A percentile compares a stretch with the other conserved stretches of the same genome.
phyloP scores from a whole-genome alignment of 2,329 filamentous ascomycete genomes.

The Trichoderma cornu-damae region DNA sequence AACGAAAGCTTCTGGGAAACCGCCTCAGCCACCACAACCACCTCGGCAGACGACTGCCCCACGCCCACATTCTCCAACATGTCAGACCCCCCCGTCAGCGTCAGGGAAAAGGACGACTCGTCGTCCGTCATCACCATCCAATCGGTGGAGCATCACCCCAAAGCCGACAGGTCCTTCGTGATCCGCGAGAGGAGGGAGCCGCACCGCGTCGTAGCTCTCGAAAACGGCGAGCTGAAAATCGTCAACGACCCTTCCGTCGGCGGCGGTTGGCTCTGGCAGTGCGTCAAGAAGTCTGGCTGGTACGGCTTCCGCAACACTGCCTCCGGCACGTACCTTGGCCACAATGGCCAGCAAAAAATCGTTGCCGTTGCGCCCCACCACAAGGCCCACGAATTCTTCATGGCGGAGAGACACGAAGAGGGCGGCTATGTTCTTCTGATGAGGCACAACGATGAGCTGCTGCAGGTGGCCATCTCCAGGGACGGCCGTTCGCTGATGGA shows the following conservation, averaged over 20 bases:
- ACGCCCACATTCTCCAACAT: neutral
- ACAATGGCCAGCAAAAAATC: neutral
- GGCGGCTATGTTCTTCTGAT: conserved; percentile 10
- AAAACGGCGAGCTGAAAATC: neutral
- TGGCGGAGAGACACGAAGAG: neutral
- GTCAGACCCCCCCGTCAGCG: neutral
- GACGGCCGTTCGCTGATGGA: neutral
- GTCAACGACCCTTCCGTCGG: neutral
- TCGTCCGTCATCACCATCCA: neutral
- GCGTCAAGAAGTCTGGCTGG: conserved; percentile 1
- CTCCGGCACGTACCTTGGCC: conserved; percentile 7
- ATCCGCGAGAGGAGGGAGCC: neutral
- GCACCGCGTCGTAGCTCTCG: neutral
- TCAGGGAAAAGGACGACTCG: neutral
- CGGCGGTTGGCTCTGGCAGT: conserved; percentile 9
- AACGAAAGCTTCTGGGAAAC: neutral
- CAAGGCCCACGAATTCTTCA: neutral
- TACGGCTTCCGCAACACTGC: conserved; percentile 12
- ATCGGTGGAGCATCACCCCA: neutral
- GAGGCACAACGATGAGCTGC: neutral
- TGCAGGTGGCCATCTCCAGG: neutral
- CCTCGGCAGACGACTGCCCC: neutral
- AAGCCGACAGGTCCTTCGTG: neutral
- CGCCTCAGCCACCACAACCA: neutral
- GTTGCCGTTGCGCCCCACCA: neutral